Evolutionary conservation across 2,329 filamentous ascomycete genomes (phyloP), one percentile per base, ranked within the genome.

Genomic region (Penicillium occitanis): DNA sequence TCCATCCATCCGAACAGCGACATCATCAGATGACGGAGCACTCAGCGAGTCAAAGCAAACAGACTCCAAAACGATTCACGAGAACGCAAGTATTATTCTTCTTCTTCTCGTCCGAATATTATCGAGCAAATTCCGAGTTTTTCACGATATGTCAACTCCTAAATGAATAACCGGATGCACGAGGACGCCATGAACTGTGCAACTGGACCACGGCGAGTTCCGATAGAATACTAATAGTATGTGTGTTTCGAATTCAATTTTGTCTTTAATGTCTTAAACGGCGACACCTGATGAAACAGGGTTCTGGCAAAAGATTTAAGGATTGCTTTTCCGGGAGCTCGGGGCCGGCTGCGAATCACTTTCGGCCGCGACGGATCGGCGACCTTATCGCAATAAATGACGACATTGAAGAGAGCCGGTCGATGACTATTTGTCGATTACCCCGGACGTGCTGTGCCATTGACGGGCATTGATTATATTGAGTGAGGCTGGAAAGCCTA

Each of bases 261-360:
- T 28, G 17, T 51, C 19, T 51, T 35, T 3, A 4, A 35, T 35
- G 48, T n/a, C 30, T 33, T 33, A 33, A 7, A 10, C 42, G 4
- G 44, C 11, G 46, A 50, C 22, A 50, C 22, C 22, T 50, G 19
- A 50, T 14, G 17, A 28, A 50, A 14, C 22, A 50, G 46, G 22
- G 19, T 11, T 14, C 42, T 11, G 40, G 17, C 42, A 46, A 25
- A 28, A 50, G 5, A 14, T 25, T 28, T 51, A 40, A 37, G 25
- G 42, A 61, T 61, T 8, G 48, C 58, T 61, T 48, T 48, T 61
- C 28, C 22, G n/a, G 37, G 58, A 61, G 40, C 37, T 61, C 58
- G 58, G 58, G 40, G 58, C 58, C 58, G 58, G 42, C 42, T 19
- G 37, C 7, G n/a, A 61, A 48, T 46, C 28, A n/a, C 17, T 46